A percentile compares a stretch with the other conserved stretches of the same genome.
phyloP scores from a whole-genome alignment of 1,284 basidiomycete genomes.

The Apiotrichum gamsii region DNA sequence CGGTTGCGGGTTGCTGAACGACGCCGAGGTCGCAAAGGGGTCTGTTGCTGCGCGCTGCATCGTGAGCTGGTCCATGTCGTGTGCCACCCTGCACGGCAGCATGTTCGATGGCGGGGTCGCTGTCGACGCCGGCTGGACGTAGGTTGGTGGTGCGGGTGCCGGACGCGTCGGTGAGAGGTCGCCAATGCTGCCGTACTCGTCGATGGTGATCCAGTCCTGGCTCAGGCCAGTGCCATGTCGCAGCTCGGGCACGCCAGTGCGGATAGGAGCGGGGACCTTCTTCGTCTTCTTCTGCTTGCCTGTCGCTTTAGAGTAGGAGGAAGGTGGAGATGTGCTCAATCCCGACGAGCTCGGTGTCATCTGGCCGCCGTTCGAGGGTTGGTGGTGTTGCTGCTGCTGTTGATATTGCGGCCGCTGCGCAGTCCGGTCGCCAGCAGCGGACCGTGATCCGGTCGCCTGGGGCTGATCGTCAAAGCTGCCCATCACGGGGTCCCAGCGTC shows the following conservation, averaged over 20 bases:
- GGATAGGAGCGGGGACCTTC: conserved; percentile 11
- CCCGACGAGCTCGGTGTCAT: too few relatives aligned
- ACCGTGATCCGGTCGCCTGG: too few relatives aligned
- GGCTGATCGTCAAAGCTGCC: too few relatives aligned
- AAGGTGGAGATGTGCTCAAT: too few relatives aligned
- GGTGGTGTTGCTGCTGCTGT: too few relatives aligned
- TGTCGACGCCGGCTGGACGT: background rate
- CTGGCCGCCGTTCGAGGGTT: too few relatives aligned
- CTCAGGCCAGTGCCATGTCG: conserved; percentile 20
- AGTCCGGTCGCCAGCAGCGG: too few relatives aligned
- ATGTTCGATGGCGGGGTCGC: conserved; percentile 1
- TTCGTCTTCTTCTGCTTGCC: too few relatives aligned
- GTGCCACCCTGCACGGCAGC: conserved; percentile 24
- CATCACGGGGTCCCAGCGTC: conserved; percentile 2
- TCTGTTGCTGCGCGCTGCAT: conserved; percentile 1
- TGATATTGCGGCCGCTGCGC: too few relatives aligned
- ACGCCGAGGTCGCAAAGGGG: background rate
- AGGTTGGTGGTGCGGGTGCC: conserved; percentile 1
- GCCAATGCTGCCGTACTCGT: conserved; percentile 6
- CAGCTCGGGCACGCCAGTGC: conserved; percentile 6
- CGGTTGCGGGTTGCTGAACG: background rate
- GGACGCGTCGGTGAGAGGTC: conserved; percentile 3
- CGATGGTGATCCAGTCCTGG: conserved; percentile 29
- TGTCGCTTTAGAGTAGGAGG: too few relatives aligned
- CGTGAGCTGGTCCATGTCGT: conserved; percentile 1